Conservation (phyloP, 1,284 basidiomycete species). For the Leccinum pallidistipes region DNA sequence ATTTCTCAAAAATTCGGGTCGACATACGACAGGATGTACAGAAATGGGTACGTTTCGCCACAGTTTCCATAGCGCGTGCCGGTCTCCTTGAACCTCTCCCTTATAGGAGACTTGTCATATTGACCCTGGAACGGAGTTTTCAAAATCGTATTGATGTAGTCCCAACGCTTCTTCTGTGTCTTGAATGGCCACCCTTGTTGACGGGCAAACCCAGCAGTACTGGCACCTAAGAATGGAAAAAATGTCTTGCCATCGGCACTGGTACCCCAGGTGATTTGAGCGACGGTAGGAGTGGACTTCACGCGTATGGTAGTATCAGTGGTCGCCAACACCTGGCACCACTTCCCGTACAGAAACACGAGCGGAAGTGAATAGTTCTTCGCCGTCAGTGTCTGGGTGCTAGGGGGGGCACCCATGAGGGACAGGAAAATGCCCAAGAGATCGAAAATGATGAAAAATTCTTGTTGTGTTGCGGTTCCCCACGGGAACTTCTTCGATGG, state of each 20-base stretch:
- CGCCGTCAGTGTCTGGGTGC: neutral
- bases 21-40: neutral
- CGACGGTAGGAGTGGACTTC: neutral
- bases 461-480: neutral
- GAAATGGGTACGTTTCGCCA: neutral
- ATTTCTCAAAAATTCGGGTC: neutral
- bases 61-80: neutral
- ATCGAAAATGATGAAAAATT: neutral
- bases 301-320: too few relatives aligned
- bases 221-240: neutral
- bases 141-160: neutral
- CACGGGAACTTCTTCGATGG: neutral
- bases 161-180: neutral
- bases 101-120: neutral
- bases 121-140: neutral
- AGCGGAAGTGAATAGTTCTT: neutral
- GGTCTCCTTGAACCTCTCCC: neutral
- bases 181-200: neutral
- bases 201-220: neutral
- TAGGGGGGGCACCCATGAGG: neutral
- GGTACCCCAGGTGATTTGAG: neutral
- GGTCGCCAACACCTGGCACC: neutral
- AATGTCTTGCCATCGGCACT: neutral
- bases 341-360: neutral
- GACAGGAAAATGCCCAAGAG: neutral